Conservation (phyloP, 352 stramenopile genomes). For the Globisporangium irregulare region DNA sequence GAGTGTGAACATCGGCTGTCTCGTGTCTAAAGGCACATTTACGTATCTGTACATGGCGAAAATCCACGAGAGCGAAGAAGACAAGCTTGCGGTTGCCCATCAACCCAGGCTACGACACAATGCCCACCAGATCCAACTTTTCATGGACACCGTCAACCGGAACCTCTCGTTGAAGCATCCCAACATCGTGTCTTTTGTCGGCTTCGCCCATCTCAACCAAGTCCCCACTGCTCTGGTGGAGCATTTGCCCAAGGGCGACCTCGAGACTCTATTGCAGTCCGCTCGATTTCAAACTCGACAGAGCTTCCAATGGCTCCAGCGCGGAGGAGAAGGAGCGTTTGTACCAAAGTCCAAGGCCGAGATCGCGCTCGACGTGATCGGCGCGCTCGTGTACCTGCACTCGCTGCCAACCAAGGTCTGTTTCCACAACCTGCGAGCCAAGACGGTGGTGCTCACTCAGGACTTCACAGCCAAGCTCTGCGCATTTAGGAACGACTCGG, state of each 20-base stretch:
- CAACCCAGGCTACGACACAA: conserved; percentile 18
- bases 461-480: conserved; percentile 52
- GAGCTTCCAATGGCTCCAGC: conserved; percentile 36
- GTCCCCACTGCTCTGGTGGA: conserved; percentile 37
- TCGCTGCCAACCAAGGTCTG: conserved; percentile 38
- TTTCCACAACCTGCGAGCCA: conserved; percentile 39
- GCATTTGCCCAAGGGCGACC: conserved; percentile 41
- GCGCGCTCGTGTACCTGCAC: conserved; percentile 73
- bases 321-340: conserved; percentile 14
- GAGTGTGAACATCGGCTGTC: neutral
- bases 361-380: conserved; percentile 63
- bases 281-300: conserved; percentile 22
- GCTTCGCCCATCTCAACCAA: conserved; percentile 27
- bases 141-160: conserved; percentile 36
- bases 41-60: conserved; percentile 1
- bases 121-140: conserved; percentile 3
- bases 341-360: conserved; percentile 54
- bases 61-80: neutral
- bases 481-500: conserved; percentile 29
- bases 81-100: conserved; percentile 9
- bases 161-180: conserved; percentile 28
- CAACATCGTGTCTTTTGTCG: conserved; percentile 35
- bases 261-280: conserved; percentile 31
- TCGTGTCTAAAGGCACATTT: neutral
- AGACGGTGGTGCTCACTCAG: conserved; percentile 39